Evolutionary conservation across 1,284 basidiomycete species (phyloP).

Genomic region (Ustilago tritici): DNA sequence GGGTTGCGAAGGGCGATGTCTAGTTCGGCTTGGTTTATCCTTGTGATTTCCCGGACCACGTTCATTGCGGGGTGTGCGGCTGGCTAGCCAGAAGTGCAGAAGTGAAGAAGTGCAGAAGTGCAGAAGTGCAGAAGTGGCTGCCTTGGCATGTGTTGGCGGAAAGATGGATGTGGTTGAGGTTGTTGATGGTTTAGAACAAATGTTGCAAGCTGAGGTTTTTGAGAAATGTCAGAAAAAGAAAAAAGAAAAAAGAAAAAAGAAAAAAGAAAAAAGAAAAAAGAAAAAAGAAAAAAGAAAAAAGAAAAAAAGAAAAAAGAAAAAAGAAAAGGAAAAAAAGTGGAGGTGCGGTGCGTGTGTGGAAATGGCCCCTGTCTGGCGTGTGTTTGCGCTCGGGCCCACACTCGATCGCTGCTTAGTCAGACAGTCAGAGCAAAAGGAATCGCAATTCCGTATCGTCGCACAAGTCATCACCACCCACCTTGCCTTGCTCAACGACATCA

Average conservation of each 20-base stretch:
- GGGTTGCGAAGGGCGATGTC: constrained; percentile 79
- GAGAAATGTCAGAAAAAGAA: constrained; percentile 1
- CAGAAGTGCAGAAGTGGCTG: background rate
- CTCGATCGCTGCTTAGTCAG: no score
- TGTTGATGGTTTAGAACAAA: no score
- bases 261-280: no score
- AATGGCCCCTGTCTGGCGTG: constrained; percentile 13
- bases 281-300: no score
- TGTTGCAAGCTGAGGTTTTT: constrained; percentile 1
- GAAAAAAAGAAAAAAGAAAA: no score
- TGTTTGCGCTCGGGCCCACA: constrained; percentile 13
- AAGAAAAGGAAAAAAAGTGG: no score
- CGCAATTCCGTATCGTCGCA: background rate
- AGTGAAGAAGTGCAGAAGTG: no score
- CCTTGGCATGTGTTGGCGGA: no score
- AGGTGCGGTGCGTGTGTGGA: background rate
- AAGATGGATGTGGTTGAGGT: background rate
- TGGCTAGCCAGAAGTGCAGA: no score
- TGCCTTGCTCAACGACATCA: no score
- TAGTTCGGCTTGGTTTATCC: constrained; percentile 93
- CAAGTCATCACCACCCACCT: constrained; percentile 8
- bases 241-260: constrained; percentile 2
- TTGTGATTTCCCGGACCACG: constrained; percentile 85
- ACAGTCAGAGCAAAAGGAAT: background rate
- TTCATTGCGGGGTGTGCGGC: constrained; percentile 21